A percentile compares a stretch with the other conserved stretches of the same genome.
Conservation (phyloP, 257 asterid genomes). For the Verbena officinalis region DNA sequence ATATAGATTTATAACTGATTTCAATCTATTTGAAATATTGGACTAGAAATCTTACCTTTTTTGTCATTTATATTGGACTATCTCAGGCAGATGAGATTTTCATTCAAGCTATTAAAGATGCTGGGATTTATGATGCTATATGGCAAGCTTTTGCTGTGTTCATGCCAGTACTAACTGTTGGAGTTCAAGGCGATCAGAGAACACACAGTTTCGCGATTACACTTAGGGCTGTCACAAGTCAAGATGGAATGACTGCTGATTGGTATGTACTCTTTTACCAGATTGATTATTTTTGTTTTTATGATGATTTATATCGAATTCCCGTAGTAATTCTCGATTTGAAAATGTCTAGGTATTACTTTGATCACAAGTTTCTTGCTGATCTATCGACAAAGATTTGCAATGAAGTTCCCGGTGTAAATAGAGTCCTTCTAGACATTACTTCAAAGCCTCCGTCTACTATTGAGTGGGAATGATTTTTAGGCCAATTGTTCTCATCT, state of each 20-base stretch:
- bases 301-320: background rate
- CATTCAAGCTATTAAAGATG: slow-evolving; percentile 88
- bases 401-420: slow-evolving; percentile 93
- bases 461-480: slow-evolving; percentile 86
- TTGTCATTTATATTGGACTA: slow-evolving; percentile 1
- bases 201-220: slow-evolving; percentile 90
- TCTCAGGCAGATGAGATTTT: slow-evolving; percentile 93
- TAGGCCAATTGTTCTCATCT: background rate
- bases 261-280: slow-evolving; percentile 48
- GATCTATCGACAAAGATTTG: slow-evolving; percentile 86
- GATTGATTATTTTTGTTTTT: background rate
- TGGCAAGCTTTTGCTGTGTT: slow-evolving; percentile 99
- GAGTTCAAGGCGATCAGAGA: slow-evolving; percentile 99
- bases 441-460: slow-evolving; percentile 99
- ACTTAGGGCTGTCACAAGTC: slow-evolving; percentile 96
- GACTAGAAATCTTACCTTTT: background rate
- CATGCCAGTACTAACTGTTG: slow-evolving; percentile 88
- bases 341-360: slow-evolving; percentile 70
- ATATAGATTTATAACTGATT: too few species aligned
- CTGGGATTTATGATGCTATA: slow-evolving; percentile 82
- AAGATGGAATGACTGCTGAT: slow-evolving; percentile 99
- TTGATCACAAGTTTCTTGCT: slow-evolving; percentile 80
- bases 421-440: slow-evolving; percentile 91
- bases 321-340: background rate
- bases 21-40: slow-evolving; percentile 1